Evolutionary conservation across 345 rosid species (phyloP), one percentile per base, ranked within the genome.

Genomic region (Lepidium sativum): DNA sequence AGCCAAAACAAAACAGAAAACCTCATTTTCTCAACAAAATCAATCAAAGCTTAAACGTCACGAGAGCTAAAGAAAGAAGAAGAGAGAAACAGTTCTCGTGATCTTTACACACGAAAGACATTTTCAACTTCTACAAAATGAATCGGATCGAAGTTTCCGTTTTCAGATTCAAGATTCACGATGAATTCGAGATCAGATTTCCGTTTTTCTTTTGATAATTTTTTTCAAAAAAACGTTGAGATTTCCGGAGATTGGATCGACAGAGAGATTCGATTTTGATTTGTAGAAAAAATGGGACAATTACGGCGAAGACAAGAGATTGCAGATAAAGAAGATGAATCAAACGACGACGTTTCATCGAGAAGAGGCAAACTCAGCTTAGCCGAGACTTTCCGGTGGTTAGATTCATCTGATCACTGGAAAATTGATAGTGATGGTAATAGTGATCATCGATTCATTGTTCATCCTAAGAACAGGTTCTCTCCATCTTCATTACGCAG

Each of bases 381-480:
- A 47, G 60, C 81, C 1, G 72, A 75, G 27, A 65, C 67, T 13
- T 81, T 84, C 69, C 72, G 86, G 6, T 70, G 81, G 23, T 74
- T 83, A 6, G 77, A 67, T 6, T 8, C 61, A 7, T 56, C 70
- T 1, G 67, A 45, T 20, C 72, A 70, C 17, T 65, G 78, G 34
- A 73, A 55, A 38, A 62, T 75, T 62, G 81, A 86, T 25, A 73
- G 80, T 12, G 77, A 71, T 47, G 51, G 72, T 13, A 33, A 71
- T 6, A 33, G 38, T 7, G 81, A 31, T 8, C 35, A 71, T 12
- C 43, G 91, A 27, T 70, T 67, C 63, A 60, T 80, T 52, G 82
- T 92, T 54, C 79, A 77, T 69, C 98, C 96, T 4, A 83, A 83
- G 0, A 84, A 67, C 79, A 88, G 90, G 98, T 91, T 1, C 51